Percentiles rank a stretch among this genome's conserved stretches.
Evolutionary conservation across 768 basidiomycete species (phyloP).

Genomic region (Ramaria rubella): DNA sequence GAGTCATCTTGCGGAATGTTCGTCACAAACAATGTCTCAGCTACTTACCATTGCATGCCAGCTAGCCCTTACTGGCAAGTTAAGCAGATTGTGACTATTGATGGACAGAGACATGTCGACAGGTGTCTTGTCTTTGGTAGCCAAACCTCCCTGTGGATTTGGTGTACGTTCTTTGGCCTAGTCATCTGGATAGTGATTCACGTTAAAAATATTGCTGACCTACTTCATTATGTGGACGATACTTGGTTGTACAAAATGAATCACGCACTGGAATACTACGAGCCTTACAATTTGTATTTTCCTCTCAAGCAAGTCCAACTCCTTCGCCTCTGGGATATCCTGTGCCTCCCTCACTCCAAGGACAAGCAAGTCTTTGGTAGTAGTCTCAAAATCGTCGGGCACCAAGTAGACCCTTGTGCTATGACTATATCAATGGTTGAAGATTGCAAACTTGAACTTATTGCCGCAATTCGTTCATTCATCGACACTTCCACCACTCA

Average conservation of each 20-base stretch:
- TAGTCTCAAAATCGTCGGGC: conserved; percentile 32
- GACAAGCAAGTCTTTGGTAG: conserved; percentile 34
- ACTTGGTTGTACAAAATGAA: conserved; percentile 2
- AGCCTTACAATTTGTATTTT: conserved; percentile 21
- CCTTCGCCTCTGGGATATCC: conserved; percentile 34
- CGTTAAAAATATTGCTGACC: conserved; percentile 12
- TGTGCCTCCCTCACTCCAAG: conserved; percentile 34
- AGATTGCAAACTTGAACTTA: conserved; percentile 16
- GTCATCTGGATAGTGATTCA: conserved; percentile 32
- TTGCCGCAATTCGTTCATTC: conserved; percentile 13
- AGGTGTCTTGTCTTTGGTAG: conserved; percentile 29
- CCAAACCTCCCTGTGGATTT: conserved; percentile 21
- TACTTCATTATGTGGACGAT: conserved; percentile 28
- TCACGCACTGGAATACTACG: conserved; percentile 22
- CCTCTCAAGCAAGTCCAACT: conserved; percentile 29
- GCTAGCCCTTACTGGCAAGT: conserved; percentile 37
- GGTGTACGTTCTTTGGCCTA: conserved; percentile 26
- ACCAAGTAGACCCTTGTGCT: conserved; percentile 28
- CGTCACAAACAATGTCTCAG: conserved; percentile 22
- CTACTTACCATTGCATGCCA: conserved; percentile 32
- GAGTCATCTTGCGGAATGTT: conserved; percentile 18
- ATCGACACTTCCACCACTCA: neutral
- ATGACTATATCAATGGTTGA: conserved; percentile 26
- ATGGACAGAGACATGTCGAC: conserved; percentile 26
- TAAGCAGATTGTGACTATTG: conserved; percentile 29